These are phyloP conservation scores for Sarocladium strictum DNA, from an alignment of 2,329 filamentous ascomycete species.

Conservation along the genomic window DNA sequence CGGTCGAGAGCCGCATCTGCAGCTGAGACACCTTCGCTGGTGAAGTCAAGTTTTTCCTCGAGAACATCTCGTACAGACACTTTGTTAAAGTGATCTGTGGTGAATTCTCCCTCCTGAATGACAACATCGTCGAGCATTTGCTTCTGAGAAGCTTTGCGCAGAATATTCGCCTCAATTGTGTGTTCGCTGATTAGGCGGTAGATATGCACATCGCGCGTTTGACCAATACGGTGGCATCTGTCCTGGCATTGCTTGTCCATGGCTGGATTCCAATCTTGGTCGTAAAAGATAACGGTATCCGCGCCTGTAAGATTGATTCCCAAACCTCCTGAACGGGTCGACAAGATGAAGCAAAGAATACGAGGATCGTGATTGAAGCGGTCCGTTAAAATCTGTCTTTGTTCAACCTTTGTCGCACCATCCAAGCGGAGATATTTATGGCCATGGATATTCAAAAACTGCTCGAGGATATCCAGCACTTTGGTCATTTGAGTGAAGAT, in stretches of 20 bases:
- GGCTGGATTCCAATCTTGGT: slow-evolving; percentile 98
- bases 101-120: slow-evolving; percentile 97
- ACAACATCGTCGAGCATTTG: slow-evolving; percentile 97
- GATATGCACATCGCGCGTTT: slow-evolving; percentile 96
- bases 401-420: slow-evolving; percentile 92
- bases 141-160: slow-evolving; percentile 95
- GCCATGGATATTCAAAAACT: slow-evolving; percentile 95
- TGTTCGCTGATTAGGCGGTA: slow-evolving; percentile 90
- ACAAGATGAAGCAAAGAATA: slow-evolving; percentile 92
- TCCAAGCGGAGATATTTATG: slow-evolving; percentile 95
- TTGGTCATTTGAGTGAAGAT: slow-evolving; percentile 99
- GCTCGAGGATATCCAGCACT: slow-evolving; percentile 93
- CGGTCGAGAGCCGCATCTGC: slow-evolving; percentile 81
- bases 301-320: slow-evolving; percentile 96
- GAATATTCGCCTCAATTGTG: slow-evolving; percentile 96
- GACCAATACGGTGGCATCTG: slow-evolving; percentile 91
- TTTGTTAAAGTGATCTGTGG: slow-evolving; percentile 90
- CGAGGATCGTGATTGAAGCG: slow-evolving; percentile 93
- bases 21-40: slow-evolving; percentile 53
- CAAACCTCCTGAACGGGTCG: slow-evolving; percentile 86
- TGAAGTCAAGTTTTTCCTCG: slow-evolving; percentile 48
- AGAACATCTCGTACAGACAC: slow-evolving; percentile 66
- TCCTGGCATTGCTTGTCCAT: slow-evolving; percentile 99
- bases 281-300: slow-evolving; percentile 97
- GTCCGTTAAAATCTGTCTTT: slow-evolving; percentile 90